Conservation (phyloP, 2,329 filamentous ascomycete genomes). For the Trichoderma afroharzianum region DNA sequence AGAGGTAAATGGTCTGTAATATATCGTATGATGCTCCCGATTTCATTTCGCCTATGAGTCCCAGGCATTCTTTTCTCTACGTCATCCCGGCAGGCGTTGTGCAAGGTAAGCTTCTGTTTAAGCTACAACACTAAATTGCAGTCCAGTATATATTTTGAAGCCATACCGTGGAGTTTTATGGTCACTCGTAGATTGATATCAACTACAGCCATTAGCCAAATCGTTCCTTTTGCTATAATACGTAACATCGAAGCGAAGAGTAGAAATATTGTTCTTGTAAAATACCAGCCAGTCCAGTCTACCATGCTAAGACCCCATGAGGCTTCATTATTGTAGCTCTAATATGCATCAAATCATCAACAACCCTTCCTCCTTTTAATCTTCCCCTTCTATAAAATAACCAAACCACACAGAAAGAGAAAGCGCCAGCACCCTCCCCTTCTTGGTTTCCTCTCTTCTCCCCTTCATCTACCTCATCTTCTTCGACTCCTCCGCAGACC, state of each 20-base stretch:
- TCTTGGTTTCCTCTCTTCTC: neutral
- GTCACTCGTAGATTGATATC: too few relatives aligned
- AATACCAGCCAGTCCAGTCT: neutral
- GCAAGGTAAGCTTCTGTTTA: neutral
- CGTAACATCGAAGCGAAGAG: neutral
- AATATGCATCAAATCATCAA: neutral
- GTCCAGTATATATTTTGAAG: neutral
- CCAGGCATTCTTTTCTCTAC: neutral
- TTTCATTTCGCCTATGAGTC: neutral
- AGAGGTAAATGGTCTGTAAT: neutral
- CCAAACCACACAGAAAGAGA: neutral
- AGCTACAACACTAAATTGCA: neutral
- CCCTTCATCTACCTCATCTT: neutral
- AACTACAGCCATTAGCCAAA: fast-evolving
- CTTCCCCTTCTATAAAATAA: neutral
- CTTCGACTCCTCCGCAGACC: constrained; percentile 30
- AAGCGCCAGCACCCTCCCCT: neutral
- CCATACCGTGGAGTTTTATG: neutral
- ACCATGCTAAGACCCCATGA: neutral
- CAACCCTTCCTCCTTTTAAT: neutral
- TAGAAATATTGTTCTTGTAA: neutral
- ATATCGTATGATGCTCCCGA: neutral
- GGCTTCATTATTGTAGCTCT: neutral
- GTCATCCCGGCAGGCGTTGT: neutral
- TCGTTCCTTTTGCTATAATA: neutral